These are phyloP conservation scores for Globisporangium camurandrum DNA, from an alignment of 352 stramenopile genomes.

Conservation along the genomic window DNA sequence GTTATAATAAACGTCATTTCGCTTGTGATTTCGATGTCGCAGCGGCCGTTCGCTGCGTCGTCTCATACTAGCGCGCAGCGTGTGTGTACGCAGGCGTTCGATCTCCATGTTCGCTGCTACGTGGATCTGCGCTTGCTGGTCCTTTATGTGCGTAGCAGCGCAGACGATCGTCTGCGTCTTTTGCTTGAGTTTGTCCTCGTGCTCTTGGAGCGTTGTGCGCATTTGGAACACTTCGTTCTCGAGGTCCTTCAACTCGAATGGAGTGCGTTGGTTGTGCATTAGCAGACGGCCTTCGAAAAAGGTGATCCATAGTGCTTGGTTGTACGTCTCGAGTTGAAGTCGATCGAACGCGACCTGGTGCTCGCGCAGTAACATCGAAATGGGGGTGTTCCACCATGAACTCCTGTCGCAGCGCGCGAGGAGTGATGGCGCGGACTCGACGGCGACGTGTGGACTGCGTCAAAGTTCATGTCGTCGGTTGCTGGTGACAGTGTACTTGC, in stretches of 20 bases:
- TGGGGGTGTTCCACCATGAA: no score
- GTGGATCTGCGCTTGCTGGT: constrained; percentile 32
- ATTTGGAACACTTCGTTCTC: constrained; percentile 54
- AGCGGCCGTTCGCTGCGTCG: constrained; percentile 2
- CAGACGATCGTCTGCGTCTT: constrained; percentile 51
- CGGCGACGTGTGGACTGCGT: constrained; percentile 4
- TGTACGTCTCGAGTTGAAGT: constrained; percentile 56
- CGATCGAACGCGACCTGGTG: constrained; percentile 26
- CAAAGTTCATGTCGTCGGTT: neutral
- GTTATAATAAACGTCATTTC: no score
- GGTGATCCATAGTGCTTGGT: constrained; percentile 25
- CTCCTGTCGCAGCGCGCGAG: no score
- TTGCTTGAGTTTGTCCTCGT: constrained; percentile 51
- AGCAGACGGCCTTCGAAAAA: constrained; percentile 48
- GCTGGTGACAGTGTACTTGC: neutral
- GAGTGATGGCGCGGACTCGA: neutral
- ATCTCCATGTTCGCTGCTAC: constrained; percentile 23
- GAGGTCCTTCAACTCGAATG: constrained; percentile 48
- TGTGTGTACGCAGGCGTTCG: constrained; percentile 14
- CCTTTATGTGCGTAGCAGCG: constrained; percentile 47
- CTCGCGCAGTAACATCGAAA: constrained; percentile 11
- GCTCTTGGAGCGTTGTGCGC: constrained; percentile 45
- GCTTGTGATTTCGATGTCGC: no score
- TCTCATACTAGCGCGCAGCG: no score
- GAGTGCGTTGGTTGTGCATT: constrained; percentile 47